Base-by-base conservation (phyloP, 345 rosid species). In the Mercurialis annua region DNA sequence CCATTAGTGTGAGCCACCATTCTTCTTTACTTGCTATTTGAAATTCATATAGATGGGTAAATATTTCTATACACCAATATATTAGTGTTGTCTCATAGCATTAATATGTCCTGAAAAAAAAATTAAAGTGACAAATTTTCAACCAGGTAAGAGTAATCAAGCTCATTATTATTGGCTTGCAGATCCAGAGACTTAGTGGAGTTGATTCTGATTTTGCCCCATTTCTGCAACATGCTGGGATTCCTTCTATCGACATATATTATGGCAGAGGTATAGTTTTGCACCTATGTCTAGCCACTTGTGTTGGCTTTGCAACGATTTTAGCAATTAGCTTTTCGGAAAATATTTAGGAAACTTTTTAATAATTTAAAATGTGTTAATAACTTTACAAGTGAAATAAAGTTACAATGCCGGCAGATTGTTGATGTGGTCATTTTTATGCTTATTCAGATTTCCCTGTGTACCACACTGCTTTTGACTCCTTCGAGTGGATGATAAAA, bases 141-240 rank as follows among this genome's bases (percentile, higher is more conserved):
- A n/a, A n/a, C n/a, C n/a, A n/a, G 67, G 24, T 34, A 40, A 53
- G 55, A 48, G 49, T 57, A 34, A 66, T 53, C 51, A 30, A 43
- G 56, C 33, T 57, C 49, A 59, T 30, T 69, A 46, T 65, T 30
- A 27, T 29, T 75, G 68, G 53, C 49, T 54, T 78, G 76, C 83
- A 94, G 99, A 87, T 94, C 48, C 79, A 89, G 76, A 86, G 97
- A 77, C 92, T 94, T 23, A 71, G 93, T 63, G 86, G 88, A 51
- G 89, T 86, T 42, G 90, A 89, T 79, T 94, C 99, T 46, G 99
- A 94, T 79, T 94, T 89, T 74, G 90, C 89, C 49, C 86, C 98
- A n/a, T 94, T 94, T 82, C 79, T 94, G 83, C 99, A 91, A 21
- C 92, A 86, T 81, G 96, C 90, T 0, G 99, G 99, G 58, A 72